Evolutionary conservation across 768 basidiomycete genomes (phyloP).

Genomic region (Podaxis carcinomalis): DNA sequence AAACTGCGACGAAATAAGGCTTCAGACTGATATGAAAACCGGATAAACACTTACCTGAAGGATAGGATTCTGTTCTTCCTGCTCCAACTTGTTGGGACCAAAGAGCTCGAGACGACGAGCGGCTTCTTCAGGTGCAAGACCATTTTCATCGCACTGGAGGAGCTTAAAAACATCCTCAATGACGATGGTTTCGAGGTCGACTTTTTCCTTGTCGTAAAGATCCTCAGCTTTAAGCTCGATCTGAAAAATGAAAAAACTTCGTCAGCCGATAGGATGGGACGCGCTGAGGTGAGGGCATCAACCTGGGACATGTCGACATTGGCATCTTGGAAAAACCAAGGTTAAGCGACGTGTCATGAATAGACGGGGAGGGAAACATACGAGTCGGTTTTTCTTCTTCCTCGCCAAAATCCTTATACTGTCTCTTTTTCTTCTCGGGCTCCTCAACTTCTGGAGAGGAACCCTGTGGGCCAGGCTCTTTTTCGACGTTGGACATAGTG

Average conservation of each 20-base stretch:
- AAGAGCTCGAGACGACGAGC: conserved; percentile 84
- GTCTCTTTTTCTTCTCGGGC: conserved; percentile 56
- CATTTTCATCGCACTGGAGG: conserved; percentile 81
- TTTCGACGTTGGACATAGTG: conserved; percentile 24
- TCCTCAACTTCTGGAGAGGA: conserved; percentile 18
- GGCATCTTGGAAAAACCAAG: conserved; percentile 46
- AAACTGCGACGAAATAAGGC: conserved; percentile 47
- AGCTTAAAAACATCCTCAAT: conserved; percentile 96
- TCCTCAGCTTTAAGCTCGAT: conserved; percentile 91
- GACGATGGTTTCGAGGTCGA: conserved; percentile 94
- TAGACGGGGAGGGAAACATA: conserved; percentile 33
- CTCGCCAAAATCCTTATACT: conserved; percentile 84
- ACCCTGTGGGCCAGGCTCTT: conserved; percentile 60
- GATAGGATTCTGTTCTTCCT: conserved; percentile 86
- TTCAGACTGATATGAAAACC: neutral
- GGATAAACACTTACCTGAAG: conserved; percentile 56
- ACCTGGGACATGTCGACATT: conserved; percentile 82
- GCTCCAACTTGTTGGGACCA: conserved; percentile 92
- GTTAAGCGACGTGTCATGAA: conserved; percentile 17
- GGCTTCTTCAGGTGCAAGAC: conserved; percentile 79
- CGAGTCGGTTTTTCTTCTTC: conserved; percentile 64
- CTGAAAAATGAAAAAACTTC: conserved; percentile 19
- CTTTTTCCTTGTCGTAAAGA: conserved; percentile 97
- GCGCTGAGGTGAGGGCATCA: conserved; percentile 12
- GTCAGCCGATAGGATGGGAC: neutral